Evolutionary conservation across 768 basidiomycete genomes (phyloP).

Genomic region (Pisolithus sp.): DNA sequence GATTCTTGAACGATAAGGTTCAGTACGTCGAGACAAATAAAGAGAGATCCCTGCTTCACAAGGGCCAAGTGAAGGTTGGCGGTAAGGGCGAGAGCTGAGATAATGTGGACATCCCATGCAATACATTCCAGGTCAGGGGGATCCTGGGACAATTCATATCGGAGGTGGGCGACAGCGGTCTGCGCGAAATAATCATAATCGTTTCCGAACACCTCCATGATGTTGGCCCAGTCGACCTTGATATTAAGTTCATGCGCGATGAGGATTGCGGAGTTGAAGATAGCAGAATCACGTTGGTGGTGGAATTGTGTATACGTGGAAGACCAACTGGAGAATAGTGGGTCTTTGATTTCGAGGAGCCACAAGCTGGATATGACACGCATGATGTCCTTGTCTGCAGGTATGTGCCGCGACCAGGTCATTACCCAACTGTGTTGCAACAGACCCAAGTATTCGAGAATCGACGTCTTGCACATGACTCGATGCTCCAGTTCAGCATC

Average conservation of each 20-base stretch:
- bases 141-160: slow-evolving; percentile 15
- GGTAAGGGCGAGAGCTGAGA: slow-evolving; percentile 16
- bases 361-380: slow-evolving; percentile 23
- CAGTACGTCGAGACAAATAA: slow-evolving; percentile 18
- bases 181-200: slow-evolving; percentile 15
- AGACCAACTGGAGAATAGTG: slow-evolving; percentile 17
- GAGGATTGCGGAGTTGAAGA: slow-evolving; percentile 23
- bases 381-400: slow-evolving; percentile 22
- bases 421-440: slow-evolving; percentile 18
- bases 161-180: slow-evolving; percentile 20
- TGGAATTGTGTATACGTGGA: neutral
- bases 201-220: slow-evolving; percentile 17
- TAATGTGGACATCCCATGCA: slow-evolving; percentile 25
- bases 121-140: slow-evolving; percentile 18
- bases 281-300: slow-evolving; percentile 23
- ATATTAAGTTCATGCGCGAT: slow-evolving; percentile 17
- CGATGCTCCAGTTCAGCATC: slow-evolving; percentile 8
- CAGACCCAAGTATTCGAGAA: slow-evolving; percentile 23
- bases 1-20: slow-evolving; percentile 8
- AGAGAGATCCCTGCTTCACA: slow-evolving; percentile 19
- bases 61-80: slow-evolving; percentile 13
- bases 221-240: slow-evolving; percentile 17
- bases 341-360: slow-evolving; percentile 21
- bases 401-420: slow-evolving; percentile 21
- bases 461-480: slow-evolving; percentile 17